Conservation (phyloP, 2,329 filamentous ascomycete genomes). For the Pseudogymnoascus sp. region DNA sequence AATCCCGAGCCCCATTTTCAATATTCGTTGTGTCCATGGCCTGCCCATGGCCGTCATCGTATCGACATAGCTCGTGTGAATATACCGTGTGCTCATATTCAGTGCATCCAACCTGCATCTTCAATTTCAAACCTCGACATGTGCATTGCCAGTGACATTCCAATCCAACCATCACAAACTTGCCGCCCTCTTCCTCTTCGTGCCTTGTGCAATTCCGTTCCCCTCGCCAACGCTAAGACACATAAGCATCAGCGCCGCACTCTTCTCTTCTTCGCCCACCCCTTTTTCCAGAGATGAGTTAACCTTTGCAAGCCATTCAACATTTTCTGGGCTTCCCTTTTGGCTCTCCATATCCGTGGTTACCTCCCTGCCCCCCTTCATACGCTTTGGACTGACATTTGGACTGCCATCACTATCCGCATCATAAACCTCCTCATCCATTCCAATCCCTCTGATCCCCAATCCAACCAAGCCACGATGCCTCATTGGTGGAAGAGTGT, state of each 20-base stretch:
- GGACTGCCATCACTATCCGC: not conserved
- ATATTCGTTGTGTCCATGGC: not conserved
- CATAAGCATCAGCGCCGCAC: constrained; percentile 9
- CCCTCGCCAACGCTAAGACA: not conserved
- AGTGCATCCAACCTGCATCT: not conserved
- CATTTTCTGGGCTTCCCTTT: not conserved
- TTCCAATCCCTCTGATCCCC: not conserved
- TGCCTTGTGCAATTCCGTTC: not conserved
- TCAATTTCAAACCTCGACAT: not conserved
- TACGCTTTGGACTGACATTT: not conserved
- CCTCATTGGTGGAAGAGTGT: not conserved
- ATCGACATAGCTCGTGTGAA: constrained; percentile 5
- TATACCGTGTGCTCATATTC: constrained; percentile 1
- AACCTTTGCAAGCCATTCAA: not conserved
- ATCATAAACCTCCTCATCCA: not conserved
- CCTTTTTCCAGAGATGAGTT: not conserved
- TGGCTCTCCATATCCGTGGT: not conserved
- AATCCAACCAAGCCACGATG: not conserved
- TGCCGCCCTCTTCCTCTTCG: constrained; percentile 5
- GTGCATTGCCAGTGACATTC: not conserved
- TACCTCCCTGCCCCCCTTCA: not conserved
- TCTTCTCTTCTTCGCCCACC: not conserved
- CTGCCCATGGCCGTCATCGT: constrained; percentile 1
- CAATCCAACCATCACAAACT: not conserved
- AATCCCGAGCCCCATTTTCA: not conserved